Conservation (phyloP, 345 rosid genomes). For the Eutrema heterophyllum region DNA sequence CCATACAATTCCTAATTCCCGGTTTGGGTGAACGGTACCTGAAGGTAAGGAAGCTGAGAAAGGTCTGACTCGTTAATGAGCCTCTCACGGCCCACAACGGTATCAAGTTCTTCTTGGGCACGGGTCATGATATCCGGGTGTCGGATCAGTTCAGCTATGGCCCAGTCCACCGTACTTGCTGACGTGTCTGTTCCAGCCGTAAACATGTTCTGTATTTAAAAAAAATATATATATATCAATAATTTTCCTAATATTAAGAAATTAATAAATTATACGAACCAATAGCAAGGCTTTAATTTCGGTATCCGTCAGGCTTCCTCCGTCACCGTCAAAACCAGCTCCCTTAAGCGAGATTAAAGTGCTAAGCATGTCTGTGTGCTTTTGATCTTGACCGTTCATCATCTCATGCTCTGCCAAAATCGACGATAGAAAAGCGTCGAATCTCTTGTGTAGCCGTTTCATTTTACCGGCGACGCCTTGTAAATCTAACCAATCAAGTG, state of each 20-base stretch:
- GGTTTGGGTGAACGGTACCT: constrained; percentile 16
- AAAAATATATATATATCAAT: not conserved
- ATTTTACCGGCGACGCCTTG: constrained; percentile 80
- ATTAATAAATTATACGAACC: constrained; percentile 31
- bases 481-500: constrained; percentile 74
- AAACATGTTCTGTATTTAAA: constrained; percentile 63
- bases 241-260: not conserved
- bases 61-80: constrained; percentile 51
- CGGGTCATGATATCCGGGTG: constrained; percentile 51
- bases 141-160: constrained; percentile 74
- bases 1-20: not conserved
- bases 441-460: constrained; percentile 78
- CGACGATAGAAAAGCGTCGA: constrained; percentile 55
- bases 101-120: constrained; percentile 56
- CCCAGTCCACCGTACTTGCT: constrained; percentile 92
- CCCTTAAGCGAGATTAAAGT: constrained; percentile 59
- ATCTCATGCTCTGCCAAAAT: constrained; percentile 62
- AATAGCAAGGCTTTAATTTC: constrained; percentile 82
- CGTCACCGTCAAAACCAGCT: constrained; percentile 43
- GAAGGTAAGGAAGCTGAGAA: constrained; percentile 52
- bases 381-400: constrained; percentile 17
- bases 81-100: constrained; percentile 52
- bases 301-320: constrained; percentile 57
- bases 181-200: constrained; percentile 93
- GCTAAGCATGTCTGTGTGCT: constrained; percentile 46